Conservation (phyloP, 2,329 filamentous ascomycete species). For the Pestalotiopsis fici region DNA sequence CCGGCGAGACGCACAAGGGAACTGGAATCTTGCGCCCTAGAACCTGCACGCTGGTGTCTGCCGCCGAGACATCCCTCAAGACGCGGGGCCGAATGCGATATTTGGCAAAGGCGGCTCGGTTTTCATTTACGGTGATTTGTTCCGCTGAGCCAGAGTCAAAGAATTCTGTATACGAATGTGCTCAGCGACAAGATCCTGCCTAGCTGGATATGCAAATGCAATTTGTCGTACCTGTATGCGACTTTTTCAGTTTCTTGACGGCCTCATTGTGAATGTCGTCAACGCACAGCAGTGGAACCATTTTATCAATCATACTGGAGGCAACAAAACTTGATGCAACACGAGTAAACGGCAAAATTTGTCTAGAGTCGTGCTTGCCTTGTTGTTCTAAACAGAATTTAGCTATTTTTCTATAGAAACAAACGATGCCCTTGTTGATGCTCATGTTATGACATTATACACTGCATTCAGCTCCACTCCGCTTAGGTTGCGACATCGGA, state of each 20-base stretch:
- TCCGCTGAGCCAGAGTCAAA: constrained; percentile 4
- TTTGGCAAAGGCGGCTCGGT: not conserved
- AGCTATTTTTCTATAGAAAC: no score
- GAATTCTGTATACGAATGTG: not conserved
- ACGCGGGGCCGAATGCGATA: constrained; percentile 3
- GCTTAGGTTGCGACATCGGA: not conserved
- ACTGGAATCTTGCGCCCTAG: constrained; percentile 35
- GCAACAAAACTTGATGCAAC: not conserved
- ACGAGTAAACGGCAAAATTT: not conserved
- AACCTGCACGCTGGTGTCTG: not conserved
- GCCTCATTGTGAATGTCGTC: not conserved
- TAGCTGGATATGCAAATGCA: not conserved
- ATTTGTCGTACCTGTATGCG: not conserved
- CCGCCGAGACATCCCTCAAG: not conserved
- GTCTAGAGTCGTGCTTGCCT: no score
- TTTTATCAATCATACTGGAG: not conserved
- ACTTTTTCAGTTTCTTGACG: not conserved
- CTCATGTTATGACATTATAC: not conserved
- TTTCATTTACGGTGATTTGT: not conserved
- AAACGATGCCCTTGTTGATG: no score
- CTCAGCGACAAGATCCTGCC: not conserved
- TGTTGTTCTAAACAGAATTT: no score
- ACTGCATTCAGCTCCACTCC: not conserved
- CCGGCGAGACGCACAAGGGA: constrained; percentile 54
- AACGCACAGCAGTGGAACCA: not conserved